Base-by-base conservation (phyloP, 1,284 basidiomycete species). In the Taiwanofungus camphoratus region DNA sequence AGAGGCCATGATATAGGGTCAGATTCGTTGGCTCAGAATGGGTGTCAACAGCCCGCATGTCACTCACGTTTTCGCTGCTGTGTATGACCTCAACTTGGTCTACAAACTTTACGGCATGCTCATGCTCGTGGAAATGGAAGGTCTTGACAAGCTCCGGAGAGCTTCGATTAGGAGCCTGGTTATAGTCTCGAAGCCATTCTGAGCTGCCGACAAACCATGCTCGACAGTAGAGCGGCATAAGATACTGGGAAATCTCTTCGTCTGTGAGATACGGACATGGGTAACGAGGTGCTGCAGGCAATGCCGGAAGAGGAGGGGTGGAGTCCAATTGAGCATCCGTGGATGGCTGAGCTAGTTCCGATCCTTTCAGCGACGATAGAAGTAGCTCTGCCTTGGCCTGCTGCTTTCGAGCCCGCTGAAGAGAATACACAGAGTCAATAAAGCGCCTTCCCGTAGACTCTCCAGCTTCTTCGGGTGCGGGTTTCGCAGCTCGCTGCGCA, bases 141-240 rank as follows among this genome's bases (percentile, higher is more conserved):
- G 46, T 55, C 41, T 62, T 66, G 15, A 39, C 46, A 5, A 57
- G 48, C 26, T 53, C 46, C 0, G 48, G 49, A 8, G 26, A 29
- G 26, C n/a, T 33, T 33, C 22, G 29, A 13, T 22, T 27, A n/a
- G 18, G 18, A 11, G 34, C 29, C 8, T n/a, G 13, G 16, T 38
- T 31, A 15, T 12, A 31, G 26, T 31, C 22, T 13, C 15, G 22
- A 5, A 11, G 26, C 16, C 24, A 12, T 50, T 54, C 43, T 52
- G 46, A 36, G 44, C 49, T 29, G 49, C 46, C 45, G 49, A 66
- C 48, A 16, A 56, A 50, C 70, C 69, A 71, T 11, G 56, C 58
- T 16, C 53, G 55, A 12, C 48, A 42, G 46, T 69, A 56, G 2
- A 72, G 54, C 0, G 62, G 61, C 16, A 27, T 34, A 15, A 69